Percentiles rank a stretch among this genome's conserved stretches.
Evolutionary conservation across 768 basidiomycete genomes (phyloP).

Genomic region (Fistulinella prunicolor): DNA sequence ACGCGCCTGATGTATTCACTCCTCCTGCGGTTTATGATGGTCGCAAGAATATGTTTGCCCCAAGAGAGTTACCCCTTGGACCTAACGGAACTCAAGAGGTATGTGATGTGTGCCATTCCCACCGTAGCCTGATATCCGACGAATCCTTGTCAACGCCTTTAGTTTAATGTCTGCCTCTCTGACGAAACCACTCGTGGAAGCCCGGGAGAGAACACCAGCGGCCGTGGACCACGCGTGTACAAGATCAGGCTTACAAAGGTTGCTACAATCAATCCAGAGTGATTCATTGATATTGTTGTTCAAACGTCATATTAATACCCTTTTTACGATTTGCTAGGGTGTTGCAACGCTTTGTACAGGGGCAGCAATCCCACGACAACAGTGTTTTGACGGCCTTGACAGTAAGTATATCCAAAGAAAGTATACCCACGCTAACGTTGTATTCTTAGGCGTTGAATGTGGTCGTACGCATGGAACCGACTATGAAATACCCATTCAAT

Average conservation of each 20-base stretch:
- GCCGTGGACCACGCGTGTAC: constrained; percentile 57
- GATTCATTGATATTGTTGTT: constrained; percentile 8
- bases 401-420: constrained; percentile 32
- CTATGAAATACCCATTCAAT: constrained; percentile 64
- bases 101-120: constrained; percentile 11
- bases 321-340: constrained; percentile 41
- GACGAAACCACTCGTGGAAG: constrained; percentile 36
- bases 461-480: constrained; percentile 73
- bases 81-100: constrained; percentile 51
- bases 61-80: constrained; percentile 59
- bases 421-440: neutral
- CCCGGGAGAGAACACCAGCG: constrained; percentile 31
- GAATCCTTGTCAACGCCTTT: constrained; percentile 6
- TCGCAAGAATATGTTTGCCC: constrained; percentile 70
- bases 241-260: constrained; percentile 61
- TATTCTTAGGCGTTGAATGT: constrained; percentile 63
- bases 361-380: constrained; percentile 67
- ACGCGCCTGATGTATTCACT: constrained; percentile 65
- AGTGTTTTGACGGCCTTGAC: constrained; percentile 64
- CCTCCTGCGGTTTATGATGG: constrained; percentile 77
- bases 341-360: constrained; percentile 58
- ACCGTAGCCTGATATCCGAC: neutral
- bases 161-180: constrained; percentile 58
- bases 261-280: constrained; percentile 59
- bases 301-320: constrained; percentile 21